These are phyloP conservation scores for Phytomonas sp. DNA, from an alignment of 208 protist species.

Conservation along the genomic window DNA sequence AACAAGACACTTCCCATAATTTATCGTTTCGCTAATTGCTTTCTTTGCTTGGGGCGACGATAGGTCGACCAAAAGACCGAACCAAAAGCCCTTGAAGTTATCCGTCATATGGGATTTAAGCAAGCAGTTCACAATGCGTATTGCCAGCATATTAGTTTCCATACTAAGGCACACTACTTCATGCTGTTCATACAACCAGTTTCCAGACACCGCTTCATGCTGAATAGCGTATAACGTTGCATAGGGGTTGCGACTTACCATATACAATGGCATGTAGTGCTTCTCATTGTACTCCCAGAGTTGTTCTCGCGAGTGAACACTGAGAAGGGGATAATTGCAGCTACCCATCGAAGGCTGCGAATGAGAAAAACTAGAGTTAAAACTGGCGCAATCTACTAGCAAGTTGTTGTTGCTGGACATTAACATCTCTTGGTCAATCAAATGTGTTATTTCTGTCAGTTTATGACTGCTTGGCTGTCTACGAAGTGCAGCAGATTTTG, in stretches of 20 bases:
- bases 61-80: neutral
- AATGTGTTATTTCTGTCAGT: neutral
- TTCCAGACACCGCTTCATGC: neutral
- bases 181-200: neutral
- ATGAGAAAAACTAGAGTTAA: neutral
- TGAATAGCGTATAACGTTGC: neutral
- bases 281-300: neutral
- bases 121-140: neutral
- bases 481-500: neutral
- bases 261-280: neutral
- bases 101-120: neutral
- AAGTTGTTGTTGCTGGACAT: neutral
- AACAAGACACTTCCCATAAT: neutral
- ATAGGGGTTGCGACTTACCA: constrained; percentile 1
- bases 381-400: neutral
- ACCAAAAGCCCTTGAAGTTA: neutral
- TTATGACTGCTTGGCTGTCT: neutral
- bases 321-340: neutral
- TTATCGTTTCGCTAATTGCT: neutral
- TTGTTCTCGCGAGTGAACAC: neutral
- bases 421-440: neutral
- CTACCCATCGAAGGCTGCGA: neutral
- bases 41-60: neutral
- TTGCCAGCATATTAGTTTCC: constrained; percentile 2
- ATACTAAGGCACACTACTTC: neutral